A percentile compares a stretch with the other conserved stretches of the same genome.
Conservation (phyloP, 768 basidiomycete species). For the Pisolithus microcarpus region DNA sequence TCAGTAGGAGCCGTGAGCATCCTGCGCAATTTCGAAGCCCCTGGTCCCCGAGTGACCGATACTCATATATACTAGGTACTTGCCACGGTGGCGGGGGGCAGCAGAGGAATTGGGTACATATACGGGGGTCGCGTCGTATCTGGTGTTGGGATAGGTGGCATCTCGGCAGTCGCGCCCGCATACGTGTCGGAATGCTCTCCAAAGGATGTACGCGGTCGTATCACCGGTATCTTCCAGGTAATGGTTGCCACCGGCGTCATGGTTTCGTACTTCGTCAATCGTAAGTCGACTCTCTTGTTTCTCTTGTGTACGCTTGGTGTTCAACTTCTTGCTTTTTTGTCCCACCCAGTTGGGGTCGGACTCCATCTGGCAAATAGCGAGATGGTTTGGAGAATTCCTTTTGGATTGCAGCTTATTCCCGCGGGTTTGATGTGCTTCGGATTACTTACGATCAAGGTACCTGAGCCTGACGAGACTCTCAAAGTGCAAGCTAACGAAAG, state of each 20-base stretch:
- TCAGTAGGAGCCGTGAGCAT: constrained; percentile 56
- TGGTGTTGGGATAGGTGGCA: constrained; percentile 55
- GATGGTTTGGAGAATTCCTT: constrained; percentile 41
- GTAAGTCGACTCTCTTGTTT: neutral
- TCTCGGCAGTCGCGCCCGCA: constrained; percentile 41
- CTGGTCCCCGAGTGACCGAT: too few relatives aligned
- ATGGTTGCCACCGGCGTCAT: constrained; percentile 27
- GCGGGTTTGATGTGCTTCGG: constrained; percentile 37
- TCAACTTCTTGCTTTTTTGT: neutral
- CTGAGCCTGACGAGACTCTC: neutral
- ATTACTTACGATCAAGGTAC: neutral
- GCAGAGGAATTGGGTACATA: constrained; percentile 53
- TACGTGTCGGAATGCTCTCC: constrained; percentile 49
- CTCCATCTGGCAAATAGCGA: neutral
- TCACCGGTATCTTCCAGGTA: constrained; percentile 36
- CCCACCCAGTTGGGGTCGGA: neutral
- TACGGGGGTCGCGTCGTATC: constrained; percentile 42
- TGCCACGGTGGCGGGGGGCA: constrained; percentile 38
- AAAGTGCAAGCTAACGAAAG: constrained; percentile 1
- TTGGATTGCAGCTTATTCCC: constrained; percentile 46
- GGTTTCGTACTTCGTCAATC: constrained; percentile 12
- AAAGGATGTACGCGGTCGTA: constrained; percentile 41
- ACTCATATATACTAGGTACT: too few relatives aligned
- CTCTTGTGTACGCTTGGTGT: neutral
- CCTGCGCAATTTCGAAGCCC: neutral